phyloP scores from a whole-genome alignment of 768 basidiomycete genomes.

The Tephrocybe rancida region DNA sequence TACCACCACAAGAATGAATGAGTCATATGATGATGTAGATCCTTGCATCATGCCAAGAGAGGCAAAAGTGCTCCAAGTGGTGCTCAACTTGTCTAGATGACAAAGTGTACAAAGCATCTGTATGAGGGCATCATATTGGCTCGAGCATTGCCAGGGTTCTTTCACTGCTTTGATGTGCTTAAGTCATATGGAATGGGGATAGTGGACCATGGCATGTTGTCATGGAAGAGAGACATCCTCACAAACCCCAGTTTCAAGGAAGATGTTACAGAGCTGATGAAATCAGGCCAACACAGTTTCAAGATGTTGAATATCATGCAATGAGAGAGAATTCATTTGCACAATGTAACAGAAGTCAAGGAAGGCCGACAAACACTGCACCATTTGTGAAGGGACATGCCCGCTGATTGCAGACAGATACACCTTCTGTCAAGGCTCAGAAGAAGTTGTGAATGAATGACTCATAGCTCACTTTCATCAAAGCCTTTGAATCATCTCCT shows the following conservation, averaged over 20 bases:
- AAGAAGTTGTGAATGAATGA: neutral
- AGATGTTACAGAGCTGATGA: constrained; percentile 4
- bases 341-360: constrained; percentile 25
- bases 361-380: constrained; percentile 17
- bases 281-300: constrained; percentile 6
- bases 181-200: neutral
- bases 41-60: no score
- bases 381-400: constrained; percentile 17
- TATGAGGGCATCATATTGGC: no score
- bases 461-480: constrained; percentile 30
- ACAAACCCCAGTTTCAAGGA: constrained; percentile 2
- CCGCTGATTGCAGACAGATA: constrained; percentile 21
- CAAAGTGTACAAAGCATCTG: neutral
- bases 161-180: no score
- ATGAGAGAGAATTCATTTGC: constrained; percentile 20
- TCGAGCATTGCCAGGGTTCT: no score
- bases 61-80: no score
- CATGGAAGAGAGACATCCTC: constrained; percentile 5
- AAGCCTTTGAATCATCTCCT: constrained; percentile 33
- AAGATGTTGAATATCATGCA: constrained; percentile 16
- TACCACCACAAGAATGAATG: no score
- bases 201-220: constrained; percentile 10
- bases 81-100: no score
- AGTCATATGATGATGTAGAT: no score
- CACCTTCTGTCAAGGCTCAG: constrained; percentile 12